phyloP scores from a whole-genome alignment of 2,329 filamentous ascomycete species.

The Fusarium graminum region DNA sequence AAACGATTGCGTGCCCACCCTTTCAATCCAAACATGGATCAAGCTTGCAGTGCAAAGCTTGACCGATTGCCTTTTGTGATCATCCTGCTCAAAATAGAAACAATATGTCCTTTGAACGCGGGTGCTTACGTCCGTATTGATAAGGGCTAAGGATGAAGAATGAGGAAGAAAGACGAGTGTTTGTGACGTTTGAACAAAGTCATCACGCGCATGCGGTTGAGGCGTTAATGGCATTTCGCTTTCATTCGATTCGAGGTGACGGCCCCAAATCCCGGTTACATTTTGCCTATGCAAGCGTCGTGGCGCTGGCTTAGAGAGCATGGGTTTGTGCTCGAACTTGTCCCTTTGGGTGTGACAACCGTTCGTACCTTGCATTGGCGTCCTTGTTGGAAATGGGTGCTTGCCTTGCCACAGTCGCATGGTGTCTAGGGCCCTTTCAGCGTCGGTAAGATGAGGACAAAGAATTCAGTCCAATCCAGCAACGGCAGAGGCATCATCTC shows the following conservation, averaged over 20 bases:
- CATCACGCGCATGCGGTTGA: constrained; percentile 35
- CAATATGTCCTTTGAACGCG: constrained; percentile 23
- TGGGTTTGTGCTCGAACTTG: constrained; percentile 12
- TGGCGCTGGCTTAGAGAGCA: constrained; percentile 26
- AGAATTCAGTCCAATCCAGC: constrained; percentile 39
- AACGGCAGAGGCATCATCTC: constrained; percentile 2
- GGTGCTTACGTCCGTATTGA: constrained; percentile 17
- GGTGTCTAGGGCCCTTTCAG: constrained; percentile 34
- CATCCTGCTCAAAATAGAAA: constrained; percentile 30
- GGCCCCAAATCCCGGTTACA: neutral
- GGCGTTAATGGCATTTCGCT: constrained; percentile 26
- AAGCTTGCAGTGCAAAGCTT: constrained; percentile 29
- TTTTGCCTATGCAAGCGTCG: constrained; percentile 34
- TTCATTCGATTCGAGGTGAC: constrained; percentile 19
- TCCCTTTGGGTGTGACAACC: constrained; percentile 37
- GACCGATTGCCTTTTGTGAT: constrained; percentile 32
- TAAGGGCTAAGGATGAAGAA: constrained; percentile 3
- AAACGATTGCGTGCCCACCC: constrained; percentile 36
- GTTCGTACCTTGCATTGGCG: constrained; percentile 45
- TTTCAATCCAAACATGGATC: constrained; percentile 29
- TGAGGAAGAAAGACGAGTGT: constrained; percentile 8
- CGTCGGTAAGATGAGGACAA: constrained; percentile 30
- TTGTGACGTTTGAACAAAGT: constrained; percentile 16
- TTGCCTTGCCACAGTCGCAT: constrained; percentile 37
- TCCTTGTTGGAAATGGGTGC: constrained; percentile 7